Percentiles rank a stretch among this genome's conserved stretches.
phyloP scores from a whole-genome alignment of 1,284 basidiomycete genomes.

The Malassezia psittaci region DNA sequence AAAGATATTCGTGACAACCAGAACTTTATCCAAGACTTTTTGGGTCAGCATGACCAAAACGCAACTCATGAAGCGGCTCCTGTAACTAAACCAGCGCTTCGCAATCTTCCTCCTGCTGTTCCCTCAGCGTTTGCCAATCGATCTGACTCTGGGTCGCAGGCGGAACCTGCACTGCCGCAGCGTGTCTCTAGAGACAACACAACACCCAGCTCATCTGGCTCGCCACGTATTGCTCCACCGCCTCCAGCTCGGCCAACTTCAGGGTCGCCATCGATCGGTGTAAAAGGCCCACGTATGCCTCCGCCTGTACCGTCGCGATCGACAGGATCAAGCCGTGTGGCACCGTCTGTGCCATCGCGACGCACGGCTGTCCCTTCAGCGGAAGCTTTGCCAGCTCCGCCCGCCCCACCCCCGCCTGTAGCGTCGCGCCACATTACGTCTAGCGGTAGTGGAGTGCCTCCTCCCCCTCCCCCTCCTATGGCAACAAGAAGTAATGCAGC shows the following conservation, averaged over 20 bases:
- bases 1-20: slow-evolving; percentile 62
- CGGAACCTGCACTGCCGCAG: slow-evolving; percentile 7
- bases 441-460: background rate
- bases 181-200: background rate
- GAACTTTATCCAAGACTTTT: slow-evolving; percentile 79
- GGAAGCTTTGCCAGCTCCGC: background rate
- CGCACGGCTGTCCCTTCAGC: background rate
- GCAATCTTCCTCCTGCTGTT: slow-evolving; percentile 38
- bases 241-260: background rate
- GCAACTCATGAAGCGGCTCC: slow-evolving; percentile 18
- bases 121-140: slow-evolving; percentile 20
- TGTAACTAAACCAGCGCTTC: slow-evolving; percentile 13
- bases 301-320: slow-evolving; percentile 10
- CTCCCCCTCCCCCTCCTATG: slow-evolving; percentile 5
- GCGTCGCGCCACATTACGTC: background rate
- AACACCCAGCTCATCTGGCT: slow-evolving; percentile 3
- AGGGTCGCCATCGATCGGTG: background rate
- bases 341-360: background rate
- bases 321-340: background rate
- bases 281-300: background rate
- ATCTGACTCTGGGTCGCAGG: background rate
- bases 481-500: background rate
- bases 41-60: slow-evolving; percentile 54
- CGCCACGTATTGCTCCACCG: slow-evolving; percentile 1
- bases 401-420: background rate